phyloP scores from a whole-genome alignment of 2,329 filamentous ascomycete species.

The Ceratocystis eucalypticola region DNA sequence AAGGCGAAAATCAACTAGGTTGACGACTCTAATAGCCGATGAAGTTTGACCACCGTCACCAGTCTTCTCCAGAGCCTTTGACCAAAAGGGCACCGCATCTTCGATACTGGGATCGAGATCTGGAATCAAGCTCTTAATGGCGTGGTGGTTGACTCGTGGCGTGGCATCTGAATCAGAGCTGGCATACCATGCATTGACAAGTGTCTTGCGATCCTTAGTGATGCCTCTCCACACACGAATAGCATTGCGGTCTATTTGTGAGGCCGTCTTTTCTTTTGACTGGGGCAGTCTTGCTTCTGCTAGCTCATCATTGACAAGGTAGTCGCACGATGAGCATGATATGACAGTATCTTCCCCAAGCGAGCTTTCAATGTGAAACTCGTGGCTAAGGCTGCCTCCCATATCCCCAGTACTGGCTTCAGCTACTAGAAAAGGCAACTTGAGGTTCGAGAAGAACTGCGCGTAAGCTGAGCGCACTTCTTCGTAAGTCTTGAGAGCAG shows the following conservation, averaged over 20 bases:
- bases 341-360: conserved; percentile 80
- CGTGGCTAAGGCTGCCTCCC: conserved; percentile 83
- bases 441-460: conserved; percentile 67
- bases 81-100: conserved; percentile 42
- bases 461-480: conserved; percentile 61
- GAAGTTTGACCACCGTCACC: background rate
- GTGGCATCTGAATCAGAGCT: conserved; percentile 22
- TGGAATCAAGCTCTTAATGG: conserved; percentile 51
- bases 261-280: background rate
- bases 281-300: conserved; percentile 31
- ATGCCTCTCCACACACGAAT: conserved; percentile 46
- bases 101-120: conserved; percentile 60
- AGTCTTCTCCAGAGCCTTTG: conserved; percentile 25
- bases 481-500: conserved; percentile 70
- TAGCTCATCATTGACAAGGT: conserved; percentile 81
- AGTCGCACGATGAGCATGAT: conserved; percentile 57
- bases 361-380: conserved; percentile 72
- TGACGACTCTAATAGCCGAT: conserved; percentile 23
- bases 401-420: conserved; percentile 92
- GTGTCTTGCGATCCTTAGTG: conserved; percentile 50
- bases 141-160: conserved; percentile 36
- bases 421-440: conserved; percentile 70
- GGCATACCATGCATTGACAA: conserved; percentile 59
- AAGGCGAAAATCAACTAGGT: conserved; percentile 27
- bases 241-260: background rate